Evolutionary conservation across 2,329 filamentous ascomycete species (phyloP).

Genomic region (Penicillium sp.): DNA sequence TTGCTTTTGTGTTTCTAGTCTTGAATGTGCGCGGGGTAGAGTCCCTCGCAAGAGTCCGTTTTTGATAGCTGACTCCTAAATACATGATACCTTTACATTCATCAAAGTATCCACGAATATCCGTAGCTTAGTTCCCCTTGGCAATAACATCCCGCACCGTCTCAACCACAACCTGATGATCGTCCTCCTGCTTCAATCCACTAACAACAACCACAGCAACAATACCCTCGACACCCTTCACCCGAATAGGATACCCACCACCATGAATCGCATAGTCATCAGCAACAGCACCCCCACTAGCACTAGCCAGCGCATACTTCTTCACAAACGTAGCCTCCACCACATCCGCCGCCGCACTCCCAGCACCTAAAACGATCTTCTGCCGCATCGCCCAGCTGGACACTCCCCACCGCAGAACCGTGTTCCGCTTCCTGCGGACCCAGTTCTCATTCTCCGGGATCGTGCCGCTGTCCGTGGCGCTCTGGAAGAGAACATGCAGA

Average conservation of each 20-base stretch:
- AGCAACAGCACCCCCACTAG: conserved; percentile 43
- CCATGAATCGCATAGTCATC: conserved; percentile 71
- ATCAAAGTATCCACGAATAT: neutral
- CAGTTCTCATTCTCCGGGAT: conserved; percentile 67
- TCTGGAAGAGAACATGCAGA: conserved; percentile 64
- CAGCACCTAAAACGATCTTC: conserved; percentile 48
- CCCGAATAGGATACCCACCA: conserved; percentile 67
- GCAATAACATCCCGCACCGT: conserved; percentile 53
- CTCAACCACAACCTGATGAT: conserved; percentile 71
- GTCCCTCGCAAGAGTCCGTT: conserved; percentile 11
- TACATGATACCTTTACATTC: conserved; percentile 24
- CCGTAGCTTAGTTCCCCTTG: conserved; percentile 11
- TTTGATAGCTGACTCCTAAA: conserved; percentile 11
- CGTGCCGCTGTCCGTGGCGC: conserved; percentile 60
- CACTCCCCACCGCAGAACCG: conserved; percentile 64
- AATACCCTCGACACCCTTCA: conserved; percentile 67
- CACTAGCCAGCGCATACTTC: conserved; percentile 58
- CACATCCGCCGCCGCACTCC: conserved; percentile 32
- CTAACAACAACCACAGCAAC: conserved; percentile 71
- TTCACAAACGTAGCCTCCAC: conserved; percentile 61
- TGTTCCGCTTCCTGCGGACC: conserved; percentile 66
- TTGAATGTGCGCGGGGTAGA: conserved; percentile 10
- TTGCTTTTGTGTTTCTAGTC: conserved; percentile 23
- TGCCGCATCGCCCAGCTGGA: conserved; percentile 67
- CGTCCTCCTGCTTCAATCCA: conserved; percentile 69